These are phyloP conservation scores for Botrytis cinerea DNA, from an alignment of 2,329 filamentous ascomycete species.

Conservation along the genomic window DNA sequence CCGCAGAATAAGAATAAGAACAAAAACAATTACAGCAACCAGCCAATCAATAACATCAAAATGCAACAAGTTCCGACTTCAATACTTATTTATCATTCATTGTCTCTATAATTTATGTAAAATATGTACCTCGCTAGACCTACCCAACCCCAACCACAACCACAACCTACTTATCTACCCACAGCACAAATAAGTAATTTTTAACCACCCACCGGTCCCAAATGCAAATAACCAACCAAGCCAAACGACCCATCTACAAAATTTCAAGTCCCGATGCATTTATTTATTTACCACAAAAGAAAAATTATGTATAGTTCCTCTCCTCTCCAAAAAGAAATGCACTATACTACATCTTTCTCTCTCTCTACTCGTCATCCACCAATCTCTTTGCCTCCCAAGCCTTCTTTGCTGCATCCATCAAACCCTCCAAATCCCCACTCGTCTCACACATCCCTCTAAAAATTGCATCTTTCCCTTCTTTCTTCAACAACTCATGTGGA, in stretches of 20 bases:
- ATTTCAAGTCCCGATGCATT: not conserved
- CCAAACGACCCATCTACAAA: conserved; percentile 10
- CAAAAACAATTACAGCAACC: no score
- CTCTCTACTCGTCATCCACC: conserved; percentile 42
- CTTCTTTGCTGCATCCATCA: conserved; percentile 55
- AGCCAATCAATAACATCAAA: not conserved
- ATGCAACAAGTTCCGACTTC: not conserved
- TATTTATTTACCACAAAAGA: not conserved
- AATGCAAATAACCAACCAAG: conserved; percentile 8
- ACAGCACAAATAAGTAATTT: not conserved
- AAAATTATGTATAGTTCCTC: not conserved
- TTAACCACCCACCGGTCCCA: not conserved
- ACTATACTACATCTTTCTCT: not conserved
- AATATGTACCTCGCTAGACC: not conserved
- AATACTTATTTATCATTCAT: not conserved
- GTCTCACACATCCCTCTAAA: conserved; percentile 71
- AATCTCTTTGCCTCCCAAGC: conserved; percentile 48
- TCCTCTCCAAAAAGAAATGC: not conserved
- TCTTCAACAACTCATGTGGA: conserved; percentile 77
- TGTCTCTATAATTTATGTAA: not conserved
- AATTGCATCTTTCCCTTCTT: conserved; percentile 52
- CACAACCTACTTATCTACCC: not conserved
- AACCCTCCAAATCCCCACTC: conserved; percentile 61
- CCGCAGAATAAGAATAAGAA: no score
- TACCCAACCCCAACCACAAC: not conserved